A percentile compares a stretch with the other conserved stretches of the same genome.
These are phyloP conservation scores for Lachancea dasiensis DNA, from an alignment of 805 yeast species.

Conservation along the genomic window DNA sequence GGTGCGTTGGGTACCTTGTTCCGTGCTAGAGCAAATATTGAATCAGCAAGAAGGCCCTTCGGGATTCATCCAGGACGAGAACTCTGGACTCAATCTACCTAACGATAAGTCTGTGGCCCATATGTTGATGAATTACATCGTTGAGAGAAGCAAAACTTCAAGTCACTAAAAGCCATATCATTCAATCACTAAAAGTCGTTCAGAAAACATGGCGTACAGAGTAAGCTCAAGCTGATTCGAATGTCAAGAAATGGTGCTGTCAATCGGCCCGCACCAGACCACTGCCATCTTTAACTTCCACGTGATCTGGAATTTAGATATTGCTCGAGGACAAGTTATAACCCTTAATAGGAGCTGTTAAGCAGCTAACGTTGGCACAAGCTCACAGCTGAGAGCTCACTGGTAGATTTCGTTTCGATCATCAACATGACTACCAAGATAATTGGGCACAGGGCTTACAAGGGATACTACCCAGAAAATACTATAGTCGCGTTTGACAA, in stretches of 20 bases:
- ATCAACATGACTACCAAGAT: conserved; percentile 16
- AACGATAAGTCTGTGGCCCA: conserved; percentile 27
- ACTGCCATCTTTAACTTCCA: too few relatives aligned
- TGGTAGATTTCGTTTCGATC: too few relatives aligned
- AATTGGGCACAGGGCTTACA: conserved; percentile 34
- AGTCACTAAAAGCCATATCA: neutral
- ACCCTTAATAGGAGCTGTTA: too few relatives aligned
- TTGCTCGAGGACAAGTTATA: too few relatives aligned
- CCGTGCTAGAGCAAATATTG: conserved; percentile 35
- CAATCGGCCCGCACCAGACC: too few relatives aligned
- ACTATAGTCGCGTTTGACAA: conserved; percentile 41
- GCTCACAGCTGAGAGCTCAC: too few relatives aligned
- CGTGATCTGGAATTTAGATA: too few relatives aligned
- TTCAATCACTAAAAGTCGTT: too few relatives aligned
- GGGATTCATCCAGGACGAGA: conserved; percentile 9
- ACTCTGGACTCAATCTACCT: conserved; percentile 16
- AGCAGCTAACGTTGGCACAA: too few relatives aligned
- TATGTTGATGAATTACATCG: conserved; percentile 20
- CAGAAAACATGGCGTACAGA: too few relatives aligned
- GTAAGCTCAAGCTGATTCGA: too few relatives aligned
- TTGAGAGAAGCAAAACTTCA: conserved; percentile 9
- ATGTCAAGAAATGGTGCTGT: too few relatives aligned
- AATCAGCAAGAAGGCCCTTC: conserved; percentile 4
- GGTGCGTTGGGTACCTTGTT: conserved; percentile 75
- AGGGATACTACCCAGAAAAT: conserved; percentile 40